A percentile compares a stretch with the other conserved stretches of the same genome.
phyloP scores from a whole-genome alignment of 805 yeast species.

The Candida nanaspora region DNA sequence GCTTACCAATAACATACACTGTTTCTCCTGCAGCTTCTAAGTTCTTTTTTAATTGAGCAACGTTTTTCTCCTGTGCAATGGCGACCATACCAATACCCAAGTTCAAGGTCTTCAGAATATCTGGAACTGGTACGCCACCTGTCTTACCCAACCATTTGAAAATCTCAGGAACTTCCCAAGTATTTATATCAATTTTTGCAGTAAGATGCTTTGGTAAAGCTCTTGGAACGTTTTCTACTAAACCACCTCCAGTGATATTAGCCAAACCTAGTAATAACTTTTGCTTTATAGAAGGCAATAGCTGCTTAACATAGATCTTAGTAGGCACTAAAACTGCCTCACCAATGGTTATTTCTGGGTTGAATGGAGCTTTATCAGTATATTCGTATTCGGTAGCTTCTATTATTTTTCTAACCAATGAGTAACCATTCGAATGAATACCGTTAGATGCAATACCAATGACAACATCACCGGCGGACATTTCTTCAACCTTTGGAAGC shows the following conservation, averaged over 20 bases:
- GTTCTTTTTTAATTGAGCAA: conserved; percentile 42
- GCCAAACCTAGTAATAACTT: conserved; percentile 80
- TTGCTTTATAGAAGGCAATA: conserved; percentile 65
- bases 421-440: conserved; percentile 93
- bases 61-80: conserved; percentile 68
- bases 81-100: conserved; percentile 96
- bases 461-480: conserved; percentile 75
- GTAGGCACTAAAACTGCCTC: conserved; percentile 86
- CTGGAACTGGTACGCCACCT: conserved; percentile 83
- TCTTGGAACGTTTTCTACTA: conserved; percentile 93
- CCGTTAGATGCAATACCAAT: conserved; percentile 90
- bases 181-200: conserved; percentile 70
- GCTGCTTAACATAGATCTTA: conserved; percentile 86
- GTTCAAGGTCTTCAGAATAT: conserved; percentile 85
- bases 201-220: conserved; percentile 76
- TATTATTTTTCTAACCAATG: conserved; percentile 86
- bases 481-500: conserved; percentile 60
- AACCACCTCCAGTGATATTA: conserved; percentile 98
- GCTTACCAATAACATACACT: conserved; percentile 62
- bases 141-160: conserved; percentile 91
- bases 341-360: conserved; percentile 63
- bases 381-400: conserved; percentile 69
- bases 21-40: conserved; percentile 65
- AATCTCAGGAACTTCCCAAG: conserved; percentile 82
- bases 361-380: conserved; percentile 83